phyloP scores from a whole-genome alignment of 331 rosid genomes.

The Saraca asoca region DNA sequence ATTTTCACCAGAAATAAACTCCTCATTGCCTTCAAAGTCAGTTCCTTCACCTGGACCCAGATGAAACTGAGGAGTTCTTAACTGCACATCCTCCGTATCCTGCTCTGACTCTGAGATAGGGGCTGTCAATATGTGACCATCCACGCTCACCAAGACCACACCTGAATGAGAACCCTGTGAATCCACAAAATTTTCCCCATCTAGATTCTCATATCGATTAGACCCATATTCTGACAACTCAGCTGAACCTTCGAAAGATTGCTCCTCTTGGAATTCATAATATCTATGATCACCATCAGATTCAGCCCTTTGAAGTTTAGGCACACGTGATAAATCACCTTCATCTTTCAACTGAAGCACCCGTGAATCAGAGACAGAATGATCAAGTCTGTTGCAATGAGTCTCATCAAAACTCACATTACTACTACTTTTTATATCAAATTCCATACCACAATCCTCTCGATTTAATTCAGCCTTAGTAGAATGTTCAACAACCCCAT shows the following conservation, averaged over 20 bases:
- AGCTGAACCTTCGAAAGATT: slow-evolving; percentile 55
- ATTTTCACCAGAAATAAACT: slow-evolving; percentile 55
- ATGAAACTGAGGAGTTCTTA: slow-evolving; percentile 69
- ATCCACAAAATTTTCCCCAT: slow-evolving; percentile 50
- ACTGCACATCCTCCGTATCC: slow-evolving; percentile 57
- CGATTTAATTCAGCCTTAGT: slow-evolving; percentile 15
- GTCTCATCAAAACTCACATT: slow-evolving; percentile 33
- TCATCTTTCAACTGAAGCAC: slow-evolving; percentile 57
- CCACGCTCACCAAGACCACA: slow-evolving; percentile 87
- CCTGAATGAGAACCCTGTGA: slow-evolving; percentile 63
- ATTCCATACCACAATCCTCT: not conserved
- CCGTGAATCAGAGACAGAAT: slow-evolving; percentile 67
- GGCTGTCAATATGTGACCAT: slow-evolving; percentile 75
- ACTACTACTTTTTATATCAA: slow-evolving; percentile 22
- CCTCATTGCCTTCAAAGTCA: slow-evolving; percentile 66
- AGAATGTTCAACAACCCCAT: slow-evolving; percentile 41
- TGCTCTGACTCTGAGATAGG: slow-evolving; percentile 75
- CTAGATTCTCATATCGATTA: slow-evolving; percentile 48
- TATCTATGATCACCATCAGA: slow-evolving; percentile 71
- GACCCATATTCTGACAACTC: slow-evolving; percentile 61
- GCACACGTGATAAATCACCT: slow-evolving; percentile 32
- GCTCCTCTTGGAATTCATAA: slow-evolving; percentile 70
- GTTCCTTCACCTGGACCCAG: slow-evolving; percentile 73
- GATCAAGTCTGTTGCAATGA: slow-evolving; percentile 59
- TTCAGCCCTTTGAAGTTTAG: slow-evolving; percentile 55